These are phyloP conservation scores for Lophiotrema nucula DNA, from an alignment of 495 filamentous ascomycete genomes.

Conservation along the genomic window DNA sequence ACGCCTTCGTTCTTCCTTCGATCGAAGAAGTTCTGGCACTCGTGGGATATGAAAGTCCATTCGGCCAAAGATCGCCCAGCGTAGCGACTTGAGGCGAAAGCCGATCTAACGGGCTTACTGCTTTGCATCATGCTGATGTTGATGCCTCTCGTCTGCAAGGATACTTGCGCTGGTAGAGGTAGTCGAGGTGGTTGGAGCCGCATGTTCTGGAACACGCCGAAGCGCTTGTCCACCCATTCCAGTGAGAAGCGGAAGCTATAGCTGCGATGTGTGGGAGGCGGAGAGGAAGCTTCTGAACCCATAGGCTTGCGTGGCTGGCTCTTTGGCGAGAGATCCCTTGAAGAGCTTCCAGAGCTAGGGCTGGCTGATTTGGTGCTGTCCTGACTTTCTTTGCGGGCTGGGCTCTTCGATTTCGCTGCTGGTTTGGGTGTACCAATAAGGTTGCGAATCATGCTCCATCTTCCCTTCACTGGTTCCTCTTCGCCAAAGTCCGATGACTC, in stretches of 20 bases:
- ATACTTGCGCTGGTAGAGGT: slow-evolving; percentile 65
- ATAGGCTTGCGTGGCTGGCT: background rate
- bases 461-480: slow-evolving; percentile 51
- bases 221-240: slow-evolving; percentile 66
- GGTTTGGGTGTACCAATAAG: slow-evolving; percentile 48
- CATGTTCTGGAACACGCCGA: slow-evolving; percentile 54
- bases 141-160: slow-evolving; percentile 46
- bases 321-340: background rate
- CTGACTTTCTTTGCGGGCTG: slow-evolving; percentile 20
- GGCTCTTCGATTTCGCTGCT: slow-evolving; percentile 25
- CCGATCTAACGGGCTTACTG: slow-evolving; percentile 36
- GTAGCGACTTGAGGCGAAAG: slow-evolving; percentile 61
- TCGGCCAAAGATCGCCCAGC: slow-evolving; percentile 86
- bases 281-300: slow-evolving; percentile 24
- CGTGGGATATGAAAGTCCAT: slow-evolving; percentile 79
- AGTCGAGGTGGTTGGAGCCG: slow-evolving; percentile 71
- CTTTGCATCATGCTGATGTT: slow-evolving; percentile 14
- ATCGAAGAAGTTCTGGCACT: slow-evolving; percentile 91
- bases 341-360: background rate
- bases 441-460: slow-evolving; percentile 69
- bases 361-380: background rate
- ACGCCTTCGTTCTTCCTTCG: slow-evolving; percentile 84
- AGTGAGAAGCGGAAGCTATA: slow-evolving; percentile 77
- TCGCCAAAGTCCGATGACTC: slow-evolving; percentile 27
- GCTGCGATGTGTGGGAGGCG: slow-evolving; percentile 54